Conservation (phyloP, 75 land plant genomes). For the Ceratopteris richardii region DNA sequence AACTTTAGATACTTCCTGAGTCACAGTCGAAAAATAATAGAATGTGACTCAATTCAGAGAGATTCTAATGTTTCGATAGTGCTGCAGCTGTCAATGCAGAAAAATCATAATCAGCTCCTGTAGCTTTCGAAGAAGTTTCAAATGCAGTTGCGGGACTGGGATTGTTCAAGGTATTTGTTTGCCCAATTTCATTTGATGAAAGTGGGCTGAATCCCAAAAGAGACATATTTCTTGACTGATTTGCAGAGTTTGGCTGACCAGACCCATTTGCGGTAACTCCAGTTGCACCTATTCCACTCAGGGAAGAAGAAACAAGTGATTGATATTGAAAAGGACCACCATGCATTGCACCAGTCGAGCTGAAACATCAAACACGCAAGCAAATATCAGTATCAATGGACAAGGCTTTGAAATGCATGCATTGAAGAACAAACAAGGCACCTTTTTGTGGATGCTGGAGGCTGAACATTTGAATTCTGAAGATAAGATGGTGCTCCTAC, state of each 20-base stretch:
- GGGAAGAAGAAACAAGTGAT: slow-evolving; percentile 9
- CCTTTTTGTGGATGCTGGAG: too few species aligned
- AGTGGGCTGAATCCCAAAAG: too few species aligned
- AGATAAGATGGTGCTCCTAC: too few species aligned
- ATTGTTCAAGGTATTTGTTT: slow-evolving; percentile 1
- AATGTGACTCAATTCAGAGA: background rate
- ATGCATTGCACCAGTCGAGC: slow-evolving; percentile 7
- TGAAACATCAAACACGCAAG: slow-evolving; percentile 1
- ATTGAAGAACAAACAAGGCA: too few species aligned
- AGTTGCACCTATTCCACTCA: slow-evolving; percentile 4
- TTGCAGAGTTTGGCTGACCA: background rate
- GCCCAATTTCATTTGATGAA: background rate
- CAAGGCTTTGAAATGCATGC: background rate
- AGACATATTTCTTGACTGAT: background rate
- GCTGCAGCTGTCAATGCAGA: slow-evolving; percentile 21
- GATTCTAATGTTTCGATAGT: slow-evolving; percentile 5
- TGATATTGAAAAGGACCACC: slow-evolving; percentile 10
- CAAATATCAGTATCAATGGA: too few species aligned
- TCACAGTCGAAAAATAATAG: too few species aligned
- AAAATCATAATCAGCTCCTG: slow-evolving; percentile 20
- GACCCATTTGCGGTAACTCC: background rate
- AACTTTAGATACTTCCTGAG: too few species aligned
- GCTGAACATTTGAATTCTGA: too few species aligned
- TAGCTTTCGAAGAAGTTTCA: background rate
- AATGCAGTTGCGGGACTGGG: slow-evolving; percentile 7